Conservation (phyloP, 2,329 filamentous ascomycete genomes). For the Lecanicillium sp. region DNA sequence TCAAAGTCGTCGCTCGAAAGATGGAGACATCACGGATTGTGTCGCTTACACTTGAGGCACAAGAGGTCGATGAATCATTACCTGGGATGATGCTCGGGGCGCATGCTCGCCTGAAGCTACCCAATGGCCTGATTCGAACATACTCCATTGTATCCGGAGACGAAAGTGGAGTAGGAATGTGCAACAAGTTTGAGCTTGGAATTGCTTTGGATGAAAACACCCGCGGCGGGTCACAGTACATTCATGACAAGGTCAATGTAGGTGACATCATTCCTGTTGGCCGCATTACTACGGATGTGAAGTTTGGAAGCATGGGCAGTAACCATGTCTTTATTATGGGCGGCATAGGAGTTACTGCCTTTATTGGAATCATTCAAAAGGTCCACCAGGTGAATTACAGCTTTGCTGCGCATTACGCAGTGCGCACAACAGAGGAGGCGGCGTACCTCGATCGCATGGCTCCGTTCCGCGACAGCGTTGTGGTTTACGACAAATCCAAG, state of each 20-base stretch:
- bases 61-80: constrained; percentile 17
- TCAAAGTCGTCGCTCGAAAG: constrained; percentile 40
- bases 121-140: constrained; percentile 46
- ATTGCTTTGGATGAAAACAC: constrained; percentile 46
- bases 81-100: constrained; percentile 33
- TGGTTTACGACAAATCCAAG: constrained; percentile 43
- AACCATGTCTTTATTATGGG: constrained; percentile 56
- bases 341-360: constrained; percentile 61
- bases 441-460: constrained; percentile 45
- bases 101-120: constrained; percentile 50
- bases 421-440: constrained; percentile 42
- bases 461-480: constrained; percentile 31
- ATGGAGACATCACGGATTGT: constrained; percentile 41
- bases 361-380: constrained; percentile 39
- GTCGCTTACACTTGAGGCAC: constrained; percentile 44
- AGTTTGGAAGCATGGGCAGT: constrained; percentile 37
- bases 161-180: constrained; percentile 15
- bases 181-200: constrained; percentile 48
- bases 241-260: constrained; percentile 40
- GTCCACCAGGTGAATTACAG: constrained; percentile 39
- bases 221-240: constrained; percentile 53
- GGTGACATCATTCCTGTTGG: constrained; percentile 45
- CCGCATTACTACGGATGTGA: constrained; percentile 41
- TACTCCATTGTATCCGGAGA: constrained; percentile 49
- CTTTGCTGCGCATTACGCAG: constrained; percentile 50